Base-by-base conservation (phyloP, 805 yeast genomes). In the Kazachstania martiniae region DNA sequence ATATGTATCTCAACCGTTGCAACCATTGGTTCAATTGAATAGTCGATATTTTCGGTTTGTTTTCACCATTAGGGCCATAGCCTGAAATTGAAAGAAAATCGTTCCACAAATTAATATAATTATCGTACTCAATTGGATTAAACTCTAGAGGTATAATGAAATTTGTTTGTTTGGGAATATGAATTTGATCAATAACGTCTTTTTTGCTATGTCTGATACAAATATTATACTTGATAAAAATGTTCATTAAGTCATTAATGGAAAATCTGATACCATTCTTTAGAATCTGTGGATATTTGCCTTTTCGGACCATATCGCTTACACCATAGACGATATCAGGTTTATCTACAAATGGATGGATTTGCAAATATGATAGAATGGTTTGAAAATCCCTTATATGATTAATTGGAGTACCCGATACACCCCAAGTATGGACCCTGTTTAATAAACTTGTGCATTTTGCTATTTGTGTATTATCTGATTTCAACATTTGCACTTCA, bases 361-460 rank as follows among this genome's bases (percentile, higher is more conserved):
- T 51, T 40, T 77, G 64, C 38, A 86, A 53, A 46, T 84, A 89
- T 10, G 72, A 67, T 21, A 87, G 50, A 4, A 85, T 65, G 0
- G 94, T 79, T 27, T 70, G 73, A 29, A 87, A 62, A 53, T 89
- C 95, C 21, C 64, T 56, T 25, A 72, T 66, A 39, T 70, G 70
- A 41, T 77, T 74, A 12, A 86, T 78, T 0, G 96, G 94, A 0
- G 98, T 91, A 5, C 98, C 98, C 1, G 95, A 83, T 1, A 87
- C 95, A 12, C 94, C 96, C 97, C 97, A 91, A 0, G 95, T 75
- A 58, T 91, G 96, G 28, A 74, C 70, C 32, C 95, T 65, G 4
- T 95, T 89, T 17, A 91, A 71, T 23, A 82, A 59, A 3, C 81
- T 64, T 0, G 95, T 85, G 35, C 86, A 82, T 35, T 71, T 74